These are phyloP conservation scores for Erythrophleum ivorense DNA, from an alignment of 331 rosid species.

Conservation along the genomic window DNA sequence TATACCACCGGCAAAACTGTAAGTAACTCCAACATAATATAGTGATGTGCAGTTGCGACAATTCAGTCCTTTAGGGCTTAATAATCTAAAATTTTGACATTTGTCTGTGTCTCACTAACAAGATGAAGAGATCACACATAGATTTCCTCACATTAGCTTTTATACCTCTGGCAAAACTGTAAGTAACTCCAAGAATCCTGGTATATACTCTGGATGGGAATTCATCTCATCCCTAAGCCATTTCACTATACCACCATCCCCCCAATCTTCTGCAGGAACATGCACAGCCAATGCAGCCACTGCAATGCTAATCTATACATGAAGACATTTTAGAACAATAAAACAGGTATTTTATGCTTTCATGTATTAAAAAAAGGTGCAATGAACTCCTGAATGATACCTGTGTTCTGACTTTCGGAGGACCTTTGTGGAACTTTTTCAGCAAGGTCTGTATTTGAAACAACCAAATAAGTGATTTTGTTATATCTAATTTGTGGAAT, in stretches of 20 bases:
- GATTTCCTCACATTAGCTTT: constrained; percentile 24
- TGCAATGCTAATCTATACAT: constrained; percentile 92
- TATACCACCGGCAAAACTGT: constrained; percentile 90
- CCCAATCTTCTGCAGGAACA: constrained; percentile 98
- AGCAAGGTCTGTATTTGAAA: constrained; percentile 78
- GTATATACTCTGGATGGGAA: constrained; percentile 93
- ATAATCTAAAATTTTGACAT: constrained; percentile 20
- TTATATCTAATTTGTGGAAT: not conserved
- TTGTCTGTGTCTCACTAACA: constrained; percentile 23
- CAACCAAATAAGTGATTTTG: constrained; percentile 31
- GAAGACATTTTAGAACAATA: constrained; percentile 46
- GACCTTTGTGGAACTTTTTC: constrained; percentile 93
- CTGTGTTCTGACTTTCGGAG: constrained; percentile 99
- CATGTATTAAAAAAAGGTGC: constrained; percentile 29
- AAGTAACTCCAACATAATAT: constrained; percentile 59
- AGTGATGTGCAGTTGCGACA: not conserved
- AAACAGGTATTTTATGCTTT: constrained; percentile 19
- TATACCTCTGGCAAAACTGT: constrained; percentile 98
- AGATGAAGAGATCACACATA: constrained; percentile 27
- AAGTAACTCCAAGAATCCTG: constrained; percentile 97
- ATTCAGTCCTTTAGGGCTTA: not conserved
- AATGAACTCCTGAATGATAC: constrained; percentile 49
- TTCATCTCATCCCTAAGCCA: constrained; percentile 99
- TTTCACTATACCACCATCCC: constrained; percentile 95
- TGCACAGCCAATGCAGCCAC: constrained; percentile 99